phyloP scores from a whole-genome alignment of 2,329 filamentous ascomycete species.

The Pseudocercospora crystallina region DNA sequence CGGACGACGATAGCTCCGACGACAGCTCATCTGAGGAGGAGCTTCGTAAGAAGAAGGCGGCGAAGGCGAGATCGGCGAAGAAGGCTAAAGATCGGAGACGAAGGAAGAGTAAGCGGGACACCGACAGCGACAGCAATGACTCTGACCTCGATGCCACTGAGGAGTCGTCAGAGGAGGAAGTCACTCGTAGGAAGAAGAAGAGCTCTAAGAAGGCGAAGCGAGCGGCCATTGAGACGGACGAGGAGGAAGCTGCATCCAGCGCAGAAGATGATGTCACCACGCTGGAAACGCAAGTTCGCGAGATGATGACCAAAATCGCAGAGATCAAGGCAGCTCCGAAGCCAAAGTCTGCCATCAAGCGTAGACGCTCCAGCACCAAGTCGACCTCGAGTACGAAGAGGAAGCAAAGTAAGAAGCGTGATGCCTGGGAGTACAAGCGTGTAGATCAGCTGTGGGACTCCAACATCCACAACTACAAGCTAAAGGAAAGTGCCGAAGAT shows the following conservation, averaged over 20 bases:
- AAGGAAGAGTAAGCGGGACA: constrained; percentile 26
- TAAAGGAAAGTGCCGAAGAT: constrained; percentile 65
- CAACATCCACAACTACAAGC: constrained; percentile 64
- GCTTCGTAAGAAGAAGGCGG: constrained; percentile 21
- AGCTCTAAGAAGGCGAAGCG: constrained; percentile 21
- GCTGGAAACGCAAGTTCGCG: constrained; percentile 21
- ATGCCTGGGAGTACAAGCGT: constrained; percentile 65
- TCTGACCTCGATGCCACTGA: constrained; percentile 15
- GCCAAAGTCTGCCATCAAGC: constrained; percentile 17
- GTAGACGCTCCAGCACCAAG: constrained; percentile 23
- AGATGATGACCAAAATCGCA: constrained; percentile 21
- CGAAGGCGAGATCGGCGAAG: constrained; percentile 25
- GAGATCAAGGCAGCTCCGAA: constrained; percentile 20
- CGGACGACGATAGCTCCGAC: constrained; percentile 20
- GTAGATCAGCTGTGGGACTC: constrained; percentile 63
- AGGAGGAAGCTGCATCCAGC: constrained; percentile 20
- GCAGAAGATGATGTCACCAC: constrained; percentile 16
- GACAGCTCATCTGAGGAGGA: constrained; percentile 27
- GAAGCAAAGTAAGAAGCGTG: constrained; percentile 18
- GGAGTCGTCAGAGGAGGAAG: constrained; percentile 23
- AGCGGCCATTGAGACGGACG: constrained; percentile 12
- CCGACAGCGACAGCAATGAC: constrained; percentile 17
- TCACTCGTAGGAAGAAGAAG: constrained; percentile 24
- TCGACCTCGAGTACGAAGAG: constrained; percentile 21
- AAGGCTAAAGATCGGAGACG: constrained; percentile 25